Percentiles rank a stretch among this genome's conserved stretches.
Evolutionary conservation across 495 filamentous ascomycete species (phyloP).

Genomic region (Neurospora intermedia): DNA sequence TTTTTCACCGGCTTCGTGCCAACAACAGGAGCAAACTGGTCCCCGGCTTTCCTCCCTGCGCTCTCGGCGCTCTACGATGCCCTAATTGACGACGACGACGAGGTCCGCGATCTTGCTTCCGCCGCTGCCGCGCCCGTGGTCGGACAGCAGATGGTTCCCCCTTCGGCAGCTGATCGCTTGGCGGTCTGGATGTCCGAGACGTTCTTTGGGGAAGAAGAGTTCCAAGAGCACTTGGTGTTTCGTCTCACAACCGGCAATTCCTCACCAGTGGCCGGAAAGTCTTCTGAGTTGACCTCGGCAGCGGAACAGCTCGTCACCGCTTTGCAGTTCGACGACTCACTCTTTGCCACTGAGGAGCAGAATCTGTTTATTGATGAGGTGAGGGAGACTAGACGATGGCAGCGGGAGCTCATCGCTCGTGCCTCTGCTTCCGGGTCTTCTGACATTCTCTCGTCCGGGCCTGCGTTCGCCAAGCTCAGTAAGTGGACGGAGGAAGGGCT

Average conservation of each 20-base stretch:
- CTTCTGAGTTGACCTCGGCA: slow-evolving; percentile 28
- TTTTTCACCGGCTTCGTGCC: slow-evolving; percentile 14
- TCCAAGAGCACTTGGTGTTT: slow-evolving; percentile 21
- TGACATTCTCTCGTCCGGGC: slow-evolving; percentile 12
- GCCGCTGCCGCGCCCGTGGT: slow-evolving; percentile 29
- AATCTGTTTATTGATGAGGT: slow-evolving; percentile 81
- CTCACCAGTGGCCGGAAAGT: neutral
- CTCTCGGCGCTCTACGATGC: slow-evolving; percentile 40
- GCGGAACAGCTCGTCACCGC: slow-evolving; percentile 36
- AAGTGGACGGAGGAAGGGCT: slow-evolving; percentile 53
- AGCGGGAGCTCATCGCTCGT: slow-evolving; percentile 14
- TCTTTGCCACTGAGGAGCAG: slow-evolving; percentile 84
- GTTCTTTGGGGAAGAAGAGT: slow-evolving; percentile 17
- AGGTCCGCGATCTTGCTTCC: slow-evolving; percentile 61
- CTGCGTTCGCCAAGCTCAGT: slow-evolving; percentile 8
- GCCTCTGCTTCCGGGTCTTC: slow-evolving; percentile 16
- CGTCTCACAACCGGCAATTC: slow-evolving; percentile 18
- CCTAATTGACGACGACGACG: slow-evolving; percentile 86
- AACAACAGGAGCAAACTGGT: neutral
- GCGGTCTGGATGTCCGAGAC: slow-evolving; percentile 22
- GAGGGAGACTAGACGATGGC: slow-evolving; percentile 58
- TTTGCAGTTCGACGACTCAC: slow-evolving; percentile 51
- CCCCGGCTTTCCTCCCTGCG: slow-evolving; percentile 30
- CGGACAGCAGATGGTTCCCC: slow-evolving; percentile 23
- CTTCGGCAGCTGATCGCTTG: slow-evolving; percentile 28